Conservation (phyloP, 1,139 yeast genomes). For the Pichia sp. region DNA sequence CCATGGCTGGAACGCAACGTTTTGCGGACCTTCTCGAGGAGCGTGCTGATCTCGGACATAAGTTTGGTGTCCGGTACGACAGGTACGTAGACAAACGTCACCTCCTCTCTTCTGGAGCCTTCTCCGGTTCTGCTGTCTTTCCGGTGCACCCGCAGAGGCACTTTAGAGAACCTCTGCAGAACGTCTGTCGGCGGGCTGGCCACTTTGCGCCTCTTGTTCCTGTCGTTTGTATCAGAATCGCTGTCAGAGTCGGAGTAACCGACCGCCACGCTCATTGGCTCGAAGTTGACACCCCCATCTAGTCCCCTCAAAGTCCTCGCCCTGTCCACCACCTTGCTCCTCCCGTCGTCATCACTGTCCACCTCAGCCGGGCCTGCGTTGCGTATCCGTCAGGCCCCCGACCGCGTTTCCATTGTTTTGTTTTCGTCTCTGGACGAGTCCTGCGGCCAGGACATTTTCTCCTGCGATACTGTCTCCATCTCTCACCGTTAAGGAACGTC, state of each 20-base stretch:
- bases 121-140: neutral
- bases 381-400: neutral
- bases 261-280: neutral
- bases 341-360: neutral
- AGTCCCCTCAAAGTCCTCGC: no score
- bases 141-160: constrained; percentile 3
- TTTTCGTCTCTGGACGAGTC: neutral
- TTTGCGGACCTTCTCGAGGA: neutral
- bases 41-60: neutral
- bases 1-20: neutral
- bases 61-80: constrained; percentile 3
- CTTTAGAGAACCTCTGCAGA: neutral
- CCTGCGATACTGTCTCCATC: no score
- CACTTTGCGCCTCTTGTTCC: no score
- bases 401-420: neutral
- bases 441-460: neutral
- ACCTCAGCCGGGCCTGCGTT: neutral
- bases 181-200: neutral
- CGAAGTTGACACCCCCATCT: neutral
- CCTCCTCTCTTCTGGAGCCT: neutral
- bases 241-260: neutral
- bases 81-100: constrained; percentile 18
- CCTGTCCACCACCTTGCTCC: neutral
- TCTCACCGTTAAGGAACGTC: no score
- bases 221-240: neutral